These are phyloP conservation scores for Rhodotorula sp. DNA, from an alignment of 1,284 basidiomycete genomes.

Conservation along the genomic window DNA sequence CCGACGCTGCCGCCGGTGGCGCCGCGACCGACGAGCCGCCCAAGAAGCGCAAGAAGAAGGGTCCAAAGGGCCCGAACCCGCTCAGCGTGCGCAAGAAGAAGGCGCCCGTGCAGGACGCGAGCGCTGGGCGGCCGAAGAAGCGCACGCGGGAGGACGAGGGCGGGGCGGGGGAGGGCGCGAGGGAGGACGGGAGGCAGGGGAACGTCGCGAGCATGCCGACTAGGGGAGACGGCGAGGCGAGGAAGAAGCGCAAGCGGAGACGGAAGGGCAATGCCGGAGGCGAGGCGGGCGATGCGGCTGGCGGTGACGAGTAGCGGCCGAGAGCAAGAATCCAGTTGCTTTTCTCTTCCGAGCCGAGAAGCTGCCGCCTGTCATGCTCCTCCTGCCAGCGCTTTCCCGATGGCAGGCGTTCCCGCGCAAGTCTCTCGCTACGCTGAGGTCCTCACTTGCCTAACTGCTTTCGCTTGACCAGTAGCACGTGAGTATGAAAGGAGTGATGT, in stretches of 20 bases:
- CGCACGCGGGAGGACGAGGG: constrained; percentile 11
- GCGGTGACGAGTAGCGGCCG: neutral
- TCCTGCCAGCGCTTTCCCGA: no score
- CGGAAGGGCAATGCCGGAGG: neutral
- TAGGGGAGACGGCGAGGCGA: neutral
- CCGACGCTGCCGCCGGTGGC: constrained; percentile 1
- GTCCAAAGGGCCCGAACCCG: constrained; percentile 75
- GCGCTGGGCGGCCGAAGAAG: constrained; percentile 2
- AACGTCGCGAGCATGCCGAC: constrained; percentile 21
- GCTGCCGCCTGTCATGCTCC: no score
- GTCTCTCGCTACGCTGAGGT: no score
- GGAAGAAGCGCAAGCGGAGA: constrained; percentile 11
- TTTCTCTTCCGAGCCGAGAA: neutral
- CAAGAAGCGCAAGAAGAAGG: constrained; percentile 58
- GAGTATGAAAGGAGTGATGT: no score
- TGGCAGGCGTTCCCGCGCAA: no score
- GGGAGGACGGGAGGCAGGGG: constrained; percentile 18
- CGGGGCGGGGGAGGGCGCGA: constrained; percentile 1
- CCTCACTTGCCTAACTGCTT: no score
- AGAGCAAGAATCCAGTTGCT: constrained; percentile 1
- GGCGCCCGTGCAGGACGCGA: neutral
- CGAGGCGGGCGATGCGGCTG: neutral
- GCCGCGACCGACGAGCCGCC: constrained; percentile 39
- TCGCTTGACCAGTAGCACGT: no score
- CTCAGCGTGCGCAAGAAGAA: constrained; percentile 85